These are phyloP conservation scores for Metschnikowia gelsemii DNA, from an alignment of 805 yeast genomes.

Conservation along the genomic window DNA sequence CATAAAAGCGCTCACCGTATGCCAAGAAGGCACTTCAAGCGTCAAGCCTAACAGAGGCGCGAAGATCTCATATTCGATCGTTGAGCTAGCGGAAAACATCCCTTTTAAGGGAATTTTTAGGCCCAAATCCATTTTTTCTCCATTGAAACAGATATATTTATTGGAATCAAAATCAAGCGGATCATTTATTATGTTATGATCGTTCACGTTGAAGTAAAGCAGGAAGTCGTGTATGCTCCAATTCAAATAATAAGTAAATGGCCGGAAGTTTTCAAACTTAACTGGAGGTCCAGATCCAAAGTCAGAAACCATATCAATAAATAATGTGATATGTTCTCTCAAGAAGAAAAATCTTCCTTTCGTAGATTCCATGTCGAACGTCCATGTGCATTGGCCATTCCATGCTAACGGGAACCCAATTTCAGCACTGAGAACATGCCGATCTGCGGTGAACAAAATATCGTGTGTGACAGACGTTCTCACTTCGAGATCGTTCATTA, in stretches of 20 bases:
- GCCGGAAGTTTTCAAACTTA: conserved; percentile 75
- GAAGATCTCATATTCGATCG: conserved; percentile 47
- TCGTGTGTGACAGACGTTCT: conserved; percentile 90
- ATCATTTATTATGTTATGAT: conserved; percentile 81
- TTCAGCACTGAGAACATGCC: conserved; percentile 53
- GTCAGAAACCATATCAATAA: conserved; percentile 73
- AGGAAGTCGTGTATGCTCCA: conserved; percentile 61
- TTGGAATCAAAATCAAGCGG: conserved; percentile 84
- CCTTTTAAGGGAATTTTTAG: conserved; percentile 59
- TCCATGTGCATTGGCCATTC: conserved; percentile 79
- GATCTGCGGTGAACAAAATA: conserved; percentile 60
- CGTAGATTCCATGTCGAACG: conserved; percentile 50
- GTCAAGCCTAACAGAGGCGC: conserved; percentile 63
- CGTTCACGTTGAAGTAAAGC: conserved; percentile 77
- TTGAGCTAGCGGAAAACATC: conserved; percentile 50
- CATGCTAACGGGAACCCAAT: conserved; percentile 75
- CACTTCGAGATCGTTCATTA: conserved; percentile 57
- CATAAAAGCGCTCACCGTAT: conserved; percentile 73
- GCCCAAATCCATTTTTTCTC: conserved; percentile 50
- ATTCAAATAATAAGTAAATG: conserved; percentile 58
- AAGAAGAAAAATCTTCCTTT: conserved; percentile 62
- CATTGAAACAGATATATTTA: conserved; percentile 70
- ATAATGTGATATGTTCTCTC: conserved; percentile 75
- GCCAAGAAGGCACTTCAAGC: conserved; percentile 88
- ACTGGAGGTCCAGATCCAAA: conserved; percentile 70